phyloP scores from a whole-genome alignment of 306 rosid genomes.

The Clitoria ternatea region DNA sequence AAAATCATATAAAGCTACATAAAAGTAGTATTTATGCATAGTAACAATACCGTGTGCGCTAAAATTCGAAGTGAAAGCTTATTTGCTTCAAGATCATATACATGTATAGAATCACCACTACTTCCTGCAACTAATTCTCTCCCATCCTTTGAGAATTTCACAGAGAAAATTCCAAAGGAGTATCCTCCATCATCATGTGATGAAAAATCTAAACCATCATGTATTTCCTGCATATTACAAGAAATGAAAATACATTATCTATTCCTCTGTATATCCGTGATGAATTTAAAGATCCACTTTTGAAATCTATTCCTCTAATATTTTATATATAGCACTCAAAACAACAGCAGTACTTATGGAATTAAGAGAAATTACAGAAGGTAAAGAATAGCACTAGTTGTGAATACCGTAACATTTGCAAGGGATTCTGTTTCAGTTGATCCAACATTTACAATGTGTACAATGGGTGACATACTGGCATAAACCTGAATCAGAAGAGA shows the following conservation, averaged over 20 bases:
- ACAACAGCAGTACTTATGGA: background rate
- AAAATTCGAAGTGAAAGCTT: conserved; percentile 75
- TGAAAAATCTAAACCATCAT: conserved; percentile 76
- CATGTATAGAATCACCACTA: conserved; percentile 73
- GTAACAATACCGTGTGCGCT: conserved; percentile 63
- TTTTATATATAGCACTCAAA: conserved; percentile 4
- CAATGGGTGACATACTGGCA: conserved; percentile 93
- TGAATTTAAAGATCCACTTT: background rate
- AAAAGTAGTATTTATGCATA: conserved; percentile 17
- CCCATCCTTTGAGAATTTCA: conserved; percentile 88
- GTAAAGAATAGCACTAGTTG: conserved; percentile 11
- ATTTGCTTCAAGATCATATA: conserved; percentile 87
- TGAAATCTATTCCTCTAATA: background rate
- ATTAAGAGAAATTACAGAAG: background rate
- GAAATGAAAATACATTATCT: conserved; percentile 23
- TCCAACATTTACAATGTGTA: conserved; percentile 68
- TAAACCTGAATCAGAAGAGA: conserved; percentile 63
- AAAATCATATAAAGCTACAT: background rate
- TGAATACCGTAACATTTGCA: conserved; percentile 74
- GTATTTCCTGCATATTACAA: conserved; percentile 70
- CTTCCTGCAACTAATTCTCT: conserved; percentile 92
- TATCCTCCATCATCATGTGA: conserved; percentile 51
- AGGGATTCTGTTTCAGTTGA: conserved; percentile 63
- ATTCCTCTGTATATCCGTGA: too few species aligned
- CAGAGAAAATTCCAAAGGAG: conserved; percentile 78